A percentile compares a stretch with the other conserved stretches of the same genome.
These are phyloP conservation scores for Ogataea nonfermentans DNA, from an alignment of 805 yeast genomes.

Conservation along the genomic window DNA sequence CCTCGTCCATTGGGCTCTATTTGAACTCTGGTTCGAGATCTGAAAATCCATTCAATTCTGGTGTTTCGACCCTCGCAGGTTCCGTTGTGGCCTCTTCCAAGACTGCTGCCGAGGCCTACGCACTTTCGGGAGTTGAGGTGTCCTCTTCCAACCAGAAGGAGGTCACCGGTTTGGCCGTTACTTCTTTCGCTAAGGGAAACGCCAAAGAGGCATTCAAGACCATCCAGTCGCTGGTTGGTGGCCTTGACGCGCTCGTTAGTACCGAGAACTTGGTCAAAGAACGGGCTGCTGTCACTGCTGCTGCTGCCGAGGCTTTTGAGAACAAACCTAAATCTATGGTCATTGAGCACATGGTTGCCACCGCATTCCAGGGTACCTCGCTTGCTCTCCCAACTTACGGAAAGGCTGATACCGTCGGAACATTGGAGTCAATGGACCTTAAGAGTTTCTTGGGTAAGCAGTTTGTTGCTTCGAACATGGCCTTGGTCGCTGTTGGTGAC, in stretches of 20 bases:
- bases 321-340: constrained; percentile 53
- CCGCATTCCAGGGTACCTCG: constrained; percentile 86
- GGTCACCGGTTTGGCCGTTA: constrained; percentile 55
- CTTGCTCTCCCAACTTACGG: constrained; percentile 76
- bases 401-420: constrained; percentile 61
- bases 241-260: constrained; percentile 36
- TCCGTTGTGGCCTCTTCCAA: constrained; percentile 42
- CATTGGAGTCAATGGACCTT: constrained; percentile 59
- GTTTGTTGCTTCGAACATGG: constrained; percentile 62
- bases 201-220: constrained; percentile 50
- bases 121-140: constrained; percentile 54
- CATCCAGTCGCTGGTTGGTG: constrained; percentile 44
- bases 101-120: constrained; percentile 33
- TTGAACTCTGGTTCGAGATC: constrained; percentile 76
- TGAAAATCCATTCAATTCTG: constrained; percentile 79
- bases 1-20: constrained; percentile 68
- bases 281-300: constrained; percentile 45
- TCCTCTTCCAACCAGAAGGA: constrained; percentile 59
- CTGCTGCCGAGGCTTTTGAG: constrained; percentile 55
- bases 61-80: constrained; percentile 68
- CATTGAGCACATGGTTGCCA: constrained; percentile 72
- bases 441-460: constrained; percentile 52
- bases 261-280: constrained; percentile 45
- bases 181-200: constrained; percentile 61
- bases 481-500: constrained; percentile 69